Conservation (phyloP, 2,329 filamentous ascomycete species). For the Aspergillus japonicus region DNA sequence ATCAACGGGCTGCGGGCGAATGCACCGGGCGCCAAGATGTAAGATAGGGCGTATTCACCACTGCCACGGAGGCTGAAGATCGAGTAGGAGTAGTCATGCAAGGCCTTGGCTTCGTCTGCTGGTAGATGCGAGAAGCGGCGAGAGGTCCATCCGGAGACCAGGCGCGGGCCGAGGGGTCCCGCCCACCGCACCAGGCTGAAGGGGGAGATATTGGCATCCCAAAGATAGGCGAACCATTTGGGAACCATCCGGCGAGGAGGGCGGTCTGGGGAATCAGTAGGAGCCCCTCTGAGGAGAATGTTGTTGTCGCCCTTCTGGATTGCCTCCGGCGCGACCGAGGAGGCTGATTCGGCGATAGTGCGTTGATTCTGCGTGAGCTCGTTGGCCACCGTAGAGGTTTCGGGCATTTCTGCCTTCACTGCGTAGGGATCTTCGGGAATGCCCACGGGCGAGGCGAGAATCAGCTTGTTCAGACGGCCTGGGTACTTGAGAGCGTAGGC, state of each 20-base stretch:
- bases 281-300: conserved; percentile 49
- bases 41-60: conserved; percentile 89
- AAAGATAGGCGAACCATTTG: conserved; percentile 86
- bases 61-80: conserved; percentile 90
- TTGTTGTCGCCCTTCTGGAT: conserved; percentile 48
- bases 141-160: conserved; percentile 93
- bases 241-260: conserved; percentile 65
- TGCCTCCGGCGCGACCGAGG: conserved; percentile 21
- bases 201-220: conserved; percentile 95
- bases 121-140: conserved; percentile 89
- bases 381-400: conserved; percentile 68
- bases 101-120: conserved; percentile 70
- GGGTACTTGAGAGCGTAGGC: conserved; percentile 97
- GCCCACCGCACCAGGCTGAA: conserved; percentile 87
- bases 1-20: conserved; percentile 87
- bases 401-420: conserved; percentile 74
- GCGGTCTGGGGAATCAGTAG: conserved; percentile 25
- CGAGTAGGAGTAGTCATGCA: conserved; percentile 92
- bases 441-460: conserved; percentile 89
- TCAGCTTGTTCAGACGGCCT: conserved; percentile 89
- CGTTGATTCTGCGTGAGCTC: conserved; percentile 77
- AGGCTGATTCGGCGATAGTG: conserved; percentile 33
- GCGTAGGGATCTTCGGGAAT: conserved; percentile 94
- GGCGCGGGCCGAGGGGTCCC: conserved; percentile 83
- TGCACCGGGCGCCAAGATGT: conserved; percentile 89